A percentile compares a stretch with the other conserved stretches of the same genome.
These are phyloP conservation scores for Spizellomyces punctatus DNA, from an alignment of 192 early-diverging fungal species.

Conservation along the genomic window DNA sequence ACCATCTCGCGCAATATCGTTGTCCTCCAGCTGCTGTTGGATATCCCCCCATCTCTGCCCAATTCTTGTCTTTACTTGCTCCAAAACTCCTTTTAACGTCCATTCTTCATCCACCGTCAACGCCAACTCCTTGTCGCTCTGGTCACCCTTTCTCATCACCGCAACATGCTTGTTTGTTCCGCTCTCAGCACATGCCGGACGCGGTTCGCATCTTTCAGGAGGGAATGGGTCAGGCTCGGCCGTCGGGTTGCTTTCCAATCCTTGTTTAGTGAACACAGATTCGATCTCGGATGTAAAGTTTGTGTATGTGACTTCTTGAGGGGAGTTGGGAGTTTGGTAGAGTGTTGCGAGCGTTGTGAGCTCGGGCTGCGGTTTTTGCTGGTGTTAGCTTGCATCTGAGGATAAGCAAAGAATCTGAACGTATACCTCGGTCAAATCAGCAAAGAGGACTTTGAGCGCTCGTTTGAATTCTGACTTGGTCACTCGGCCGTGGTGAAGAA, in stretches of 20 bases:
- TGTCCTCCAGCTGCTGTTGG: conserved; percentile 52
- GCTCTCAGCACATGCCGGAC: conserved; percentile 11
- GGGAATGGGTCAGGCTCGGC: conserved; percentile 45
- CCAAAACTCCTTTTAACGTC: conserved; percentile 37
- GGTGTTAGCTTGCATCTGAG: neutral
- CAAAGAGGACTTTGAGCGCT: conserved; percentile 49
- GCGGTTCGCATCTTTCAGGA: neutral
- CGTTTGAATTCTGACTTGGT: conserved; percentile 52
- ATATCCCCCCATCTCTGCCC: conserved; percentile 44
- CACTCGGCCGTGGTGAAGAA: conserved; percentile 52
- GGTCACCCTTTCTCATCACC: neutral
- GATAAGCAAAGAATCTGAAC: neutral
- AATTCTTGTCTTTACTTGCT: conserved; percentile 34
- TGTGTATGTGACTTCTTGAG: conserved; percentile 44
- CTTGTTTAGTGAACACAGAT: conserved; percentile 54
- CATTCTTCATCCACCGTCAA: conserved; percentile 31
- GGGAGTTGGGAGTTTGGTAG: conserved; percentile 16
- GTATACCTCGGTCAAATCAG: conserved; percentile 32
- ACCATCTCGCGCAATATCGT: conserved; percentile 58
- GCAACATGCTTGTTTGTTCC: conserved; percentile 6
- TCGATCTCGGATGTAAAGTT: conserved; percentile 54
- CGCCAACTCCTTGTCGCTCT: neutral
- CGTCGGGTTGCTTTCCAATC: conserved; percentile 46
- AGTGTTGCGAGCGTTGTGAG: neutral
- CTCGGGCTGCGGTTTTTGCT: neutral